A percentile compares a stretch with the other conserved stretches of the same genome.
These are phyloP conservation scores for Colletotrichum cuscutae DNA, from an alignment of 2,329 filamentous ascomycete genomes.

Conservation along the genomic window DNA sequence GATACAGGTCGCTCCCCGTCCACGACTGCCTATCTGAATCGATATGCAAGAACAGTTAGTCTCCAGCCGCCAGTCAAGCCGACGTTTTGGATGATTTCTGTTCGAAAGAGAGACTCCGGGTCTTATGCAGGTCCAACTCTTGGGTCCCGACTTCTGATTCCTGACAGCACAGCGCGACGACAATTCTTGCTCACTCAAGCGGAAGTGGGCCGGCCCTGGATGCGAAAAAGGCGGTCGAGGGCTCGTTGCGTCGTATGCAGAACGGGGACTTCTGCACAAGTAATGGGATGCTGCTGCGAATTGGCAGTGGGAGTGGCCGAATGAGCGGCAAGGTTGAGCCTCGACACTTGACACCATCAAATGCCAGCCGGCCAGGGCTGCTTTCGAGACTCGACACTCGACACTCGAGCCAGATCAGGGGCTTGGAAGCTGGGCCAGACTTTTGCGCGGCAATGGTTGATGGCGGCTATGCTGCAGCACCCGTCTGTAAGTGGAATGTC, in stretches of 20 bases:
- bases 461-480: background rate
- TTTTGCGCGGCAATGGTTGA: conserved; percentile 11
- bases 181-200: background rate
- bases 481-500: background rate
- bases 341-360: background rate
- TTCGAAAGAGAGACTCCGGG: background rate
- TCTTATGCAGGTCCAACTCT: conserved; percentile 10
- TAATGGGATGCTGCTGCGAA: background rate
- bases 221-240: background rate
- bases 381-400: background rate
- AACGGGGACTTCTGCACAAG: background rate
- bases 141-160: background rate
- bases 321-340: conserved; percentile 6
- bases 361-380: conserved; percentile 13
- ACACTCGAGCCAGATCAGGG: background rate
- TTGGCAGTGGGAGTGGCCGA: background rate
- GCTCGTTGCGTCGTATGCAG: background rate
- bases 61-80: background rate
- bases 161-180: background rate
- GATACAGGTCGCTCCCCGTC: background rate
- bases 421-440: background rate
- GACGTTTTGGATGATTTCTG: background rate
- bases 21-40: background rate
- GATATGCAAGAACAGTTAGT: background rate
- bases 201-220: background rate